These are phyloP conservation scores for Perkinsus marinus DNA, from an alignment of 169 alveolate genomes.

Conservation along the genomic window DNA sequence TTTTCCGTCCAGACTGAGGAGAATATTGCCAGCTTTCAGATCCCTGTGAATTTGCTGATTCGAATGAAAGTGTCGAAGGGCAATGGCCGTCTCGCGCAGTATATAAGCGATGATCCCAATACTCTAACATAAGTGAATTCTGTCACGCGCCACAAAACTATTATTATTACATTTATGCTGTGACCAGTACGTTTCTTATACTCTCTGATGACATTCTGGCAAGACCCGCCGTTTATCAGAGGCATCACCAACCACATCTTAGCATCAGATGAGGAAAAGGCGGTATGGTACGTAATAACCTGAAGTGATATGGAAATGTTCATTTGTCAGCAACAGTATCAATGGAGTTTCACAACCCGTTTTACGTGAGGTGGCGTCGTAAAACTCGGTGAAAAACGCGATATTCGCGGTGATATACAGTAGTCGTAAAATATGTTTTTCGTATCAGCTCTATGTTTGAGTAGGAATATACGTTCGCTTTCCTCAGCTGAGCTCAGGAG, in stretches of 20 bases:
- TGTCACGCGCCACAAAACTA: neutral
- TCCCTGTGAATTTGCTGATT: constrained; percentile 63
- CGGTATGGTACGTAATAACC: neutral
- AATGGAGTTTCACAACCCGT: too few species aligned
- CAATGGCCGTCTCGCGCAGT: constrained; percentile 41
- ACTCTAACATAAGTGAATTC: constrained; percentile 6
- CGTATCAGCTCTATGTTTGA: too few species aligned
- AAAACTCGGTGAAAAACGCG: too few species aligned
- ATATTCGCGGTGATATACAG: too few species aligned
- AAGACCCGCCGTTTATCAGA: neutral
- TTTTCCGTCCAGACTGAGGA: constrained; percentile 49
- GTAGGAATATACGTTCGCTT: too few species aligned
- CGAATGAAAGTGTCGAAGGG: constrained; percentile 48
- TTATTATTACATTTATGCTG: neutral
- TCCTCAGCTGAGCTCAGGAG: too few species aligned
- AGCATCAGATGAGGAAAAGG: neutral
- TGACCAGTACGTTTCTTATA: neutral
- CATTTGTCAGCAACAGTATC: neutral
- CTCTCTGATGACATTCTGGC: neutral
- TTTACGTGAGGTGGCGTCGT: too few species aligned
- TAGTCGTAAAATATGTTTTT: too few species aligned
- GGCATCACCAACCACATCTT: constrained; percentile 12
- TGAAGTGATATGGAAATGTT: neutral
- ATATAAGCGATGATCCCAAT: constrained; percentile 39
- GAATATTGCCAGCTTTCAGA: constrained; percentile 65